Percentiles rank a stretch among this genome's conserved stretches.
These are phyloP conservation scores for Radiomyces spectabilis DNA, from an alignment of 192 early-diverging fungal genomes.

Conservation along the genomic window DNA sequence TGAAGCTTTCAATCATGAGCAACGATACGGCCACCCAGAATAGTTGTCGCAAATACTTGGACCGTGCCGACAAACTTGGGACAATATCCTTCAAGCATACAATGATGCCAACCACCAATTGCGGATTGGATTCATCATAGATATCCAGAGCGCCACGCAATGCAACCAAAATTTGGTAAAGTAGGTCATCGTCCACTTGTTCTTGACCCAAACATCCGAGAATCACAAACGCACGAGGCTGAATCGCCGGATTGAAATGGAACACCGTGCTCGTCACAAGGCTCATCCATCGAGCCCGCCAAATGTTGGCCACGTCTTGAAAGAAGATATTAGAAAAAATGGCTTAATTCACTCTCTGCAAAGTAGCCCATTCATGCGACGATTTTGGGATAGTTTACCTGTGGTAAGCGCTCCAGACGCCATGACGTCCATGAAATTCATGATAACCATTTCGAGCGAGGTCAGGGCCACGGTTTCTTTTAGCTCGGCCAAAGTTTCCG, in stretches of 20 bases:
- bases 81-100: constrained; percentile 82
- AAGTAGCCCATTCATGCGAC: background rate
- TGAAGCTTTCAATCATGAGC: constrained; percentile 72
- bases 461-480: constrained; percentile 30
- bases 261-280: constrained; percentile 86
- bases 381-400: constrained; percentile 35
- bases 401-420: constrained; percentile 47
- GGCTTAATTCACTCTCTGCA: background rate
- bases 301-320: constrained; percentile 68
- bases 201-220: constrained; percentile 81
- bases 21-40: constrained; percentile 86
- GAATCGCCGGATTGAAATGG: constrained; percentile 85
- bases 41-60: constrained; percentile 68
- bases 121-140: constrained; percentile 69
- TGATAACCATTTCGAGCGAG: constrained; percentile 45
- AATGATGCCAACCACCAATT: constrained; percentile 73
- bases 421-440: constrained; percentile 56
- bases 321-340: background rate
- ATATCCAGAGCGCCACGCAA: constrained; percentile 69
- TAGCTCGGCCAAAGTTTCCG: constrained; percentile 36
- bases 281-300: constrained; percentile 88
- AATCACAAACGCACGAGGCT: constrained; percentile 85
- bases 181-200: constrained; percentile 81
- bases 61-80: constrained; percentile 63
- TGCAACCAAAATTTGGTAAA: constrained; percentile 85